Evolutionary conservation across 805 yeast species (phyloP).

Genomic region (Myxozyma vanderwaltii): DNA sequence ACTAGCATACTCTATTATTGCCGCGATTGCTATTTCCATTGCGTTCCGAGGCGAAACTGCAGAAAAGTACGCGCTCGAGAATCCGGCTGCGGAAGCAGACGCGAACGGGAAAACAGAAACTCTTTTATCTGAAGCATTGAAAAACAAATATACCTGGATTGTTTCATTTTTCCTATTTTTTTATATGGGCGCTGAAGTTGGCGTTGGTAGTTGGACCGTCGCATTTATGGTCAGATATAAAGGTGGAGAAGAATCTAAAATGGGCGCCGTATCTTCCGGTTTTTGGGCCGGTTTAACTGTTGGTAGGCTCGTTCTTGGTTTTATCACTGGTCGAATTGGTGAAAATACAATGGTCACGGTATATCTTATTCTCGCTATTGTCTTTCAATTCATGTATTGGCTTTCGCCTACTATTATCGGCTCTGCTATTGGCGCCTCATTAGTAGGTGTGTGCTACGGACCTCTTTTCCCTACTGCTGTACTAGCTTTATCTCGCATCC

Average conservation of each 20-base stretch:
- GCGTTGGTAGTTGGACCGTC: conserved; percentile 71
- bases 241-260: conserved; percentile 48
- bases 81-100: not conserved
- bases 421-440: conserved; percentile 51
- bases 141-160: conserved; percentile 49
- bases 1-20: conserved; percentile 45
- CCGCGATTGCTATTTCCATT: conserved; percentile 43
- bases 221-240: conserved; percentile 62
- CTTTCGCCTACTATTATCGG: conserved; percentile 48
- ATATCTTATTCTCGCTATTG: conserved; percentile 45
- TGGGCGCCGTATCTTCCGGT: conserved; percentile 68
- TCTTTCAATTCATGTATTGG: conserved; percentile 52
- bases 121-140: conserved; percentile 31
- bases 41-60: conserved; percentile 48
- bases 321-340: conserved; percentile 42
- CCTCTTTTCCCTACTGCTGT: conserved; percentile 76
- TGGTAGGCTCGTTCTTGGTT: conserved; percentile 57
- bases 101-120: conserved; percentile 8
- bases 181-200: conserved; percentile 70
- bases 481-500: conserved; percentile 59
- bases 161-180: conserved; percentile 58
- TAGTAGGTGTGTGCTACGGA: conserved; percentile 64
- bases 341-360: conserved; percentile 45
- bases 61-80: conserved; percentile 14
- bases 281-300: conserved; percentile 72